Conservation (phyloP, 495 filamentous ascomycete species). For the Xylaria grammica region DNA sequence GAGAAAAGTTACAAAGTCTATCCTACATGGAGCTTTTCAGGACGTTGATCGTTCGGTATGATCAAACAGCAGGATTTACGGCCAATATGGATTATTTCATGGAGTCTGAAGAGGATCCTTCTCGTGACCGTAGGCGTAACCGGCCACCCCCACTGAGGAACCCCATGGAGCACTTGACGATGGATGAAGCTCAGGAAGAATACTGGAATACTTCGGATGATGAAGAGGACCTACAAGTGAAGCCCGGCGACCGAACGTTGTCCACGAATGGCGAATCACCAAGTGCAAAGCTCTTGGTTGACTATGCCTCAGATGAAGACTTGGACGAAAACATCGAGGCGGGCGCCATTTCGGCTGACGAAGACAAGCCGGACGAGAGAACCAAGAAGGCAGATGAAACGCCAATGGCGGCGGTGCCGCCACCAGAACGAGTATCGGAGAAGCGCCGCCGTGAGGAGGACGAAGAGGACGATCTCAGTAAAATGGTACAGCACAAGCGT, state of each 20-base stretch:
- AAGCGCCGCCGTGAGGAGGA: constrained; percentile 89
- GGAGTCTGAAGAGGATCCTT: constrained; percentile 53
- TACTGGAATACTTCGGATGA: constrained; percentile 96
- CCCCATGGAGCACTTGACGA: constrained; percentile 67
- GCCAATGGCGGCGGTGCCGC: constrained; percentile 48
- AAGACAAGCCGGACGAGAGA: constrained; percentile 44
- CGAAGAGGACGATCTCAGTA: constrained; percentile 82
- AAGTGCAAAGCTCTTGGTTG: constrained; percentile 76
- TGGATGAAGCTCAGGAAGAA: constrained; percentile 87
- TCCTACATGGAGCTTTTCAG: constrained; percentile 88
- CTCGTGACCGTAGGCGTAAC: constrained; percentile 64
- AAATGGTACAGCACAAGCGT: constrained; percentile 71
- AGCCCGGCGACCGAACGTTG: constrained; percentile 33
- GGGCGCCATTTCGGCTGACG: constrained; percentile 47
- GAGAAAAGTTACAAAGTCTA: constrained; percentile 77
- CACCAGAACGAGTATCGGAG: constrained; percentile 81
- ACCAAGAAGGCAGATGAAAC: constrained; percentile 28
- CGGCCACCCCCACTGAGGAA: constrained; percentile 69
- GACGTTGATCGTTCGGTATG: constrained; percentile 75
- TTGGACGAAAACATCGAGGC: constrained; percentile 55
- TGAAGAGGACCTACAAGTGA: constrained; percentile 67
- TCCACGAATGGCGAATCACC: constrained; percentile 57
- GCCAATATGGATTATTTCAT: constrained; percentile 60
- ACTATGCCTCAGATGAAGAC: constrained; percentile 90
- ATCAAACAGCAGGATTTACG: constrained; percentile 75